Conservation (phyloP, 306 rosid species). For the Oxytropis ochrocephala region DNA sequence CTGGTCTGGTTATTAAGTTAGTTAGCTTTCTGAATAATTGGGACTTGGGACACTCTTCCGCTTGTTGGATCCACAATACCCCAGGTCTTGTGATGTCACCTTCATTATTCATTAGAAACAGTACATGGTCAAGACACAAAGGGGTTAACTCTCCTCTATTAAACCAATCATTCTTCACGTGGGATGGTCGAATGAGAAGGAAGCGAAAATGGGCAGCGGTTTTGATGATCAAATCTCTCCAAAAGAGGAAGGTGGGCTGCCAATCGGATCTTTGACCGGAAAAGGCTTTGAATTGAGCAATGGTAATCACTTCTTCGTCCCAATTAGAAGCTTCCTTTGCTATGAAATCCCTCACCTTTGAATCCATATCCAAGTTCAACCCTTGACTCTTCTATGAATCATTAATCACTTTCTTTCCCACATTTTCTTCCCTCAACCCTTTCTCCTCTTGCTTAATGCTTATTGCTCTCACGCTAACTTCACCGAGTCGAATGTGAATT, state of each 20-base stretch:
- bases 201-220: conserved; percentile 47
- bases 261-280: conserved; percentile 87
- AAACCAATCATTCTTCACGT: conserved; percentile 68
- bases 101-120: conserved; percentile 65
- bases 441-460: neutral
- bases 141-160: conserved; percentile 78
- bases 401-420: neutral
- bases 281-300: conserved; percentile 79
- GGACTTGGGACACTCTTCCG: conserved; percentile 45
- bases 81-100: conserved; percentile 49
- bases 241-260: conserved; percentile 62
- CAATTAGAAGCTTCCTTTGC: conserved; percentile 52
- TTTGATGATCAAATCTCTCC: conserved; percentile 60
- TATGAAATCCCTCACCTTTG: conserved; percentile 41
- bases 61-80: conserved; percentile 52
- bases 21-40: conserved; percentile 41
- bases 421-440: neutral
- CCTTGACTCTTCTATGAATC: neutral
- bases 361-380: conserved; percentile 32
- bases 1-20: conserved; percentile 28
- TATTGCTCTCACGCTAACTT: neutral
- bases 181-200: conserved; percentile 46
- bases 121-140: conserved; percentile 64
- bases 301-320: conserved; percentile 52
- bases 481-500: too few relatives aligned